Evolutionary conservation across 768 basidiomycete species (phyloP).

Genomic region (Suillus weaverae): DNA sequence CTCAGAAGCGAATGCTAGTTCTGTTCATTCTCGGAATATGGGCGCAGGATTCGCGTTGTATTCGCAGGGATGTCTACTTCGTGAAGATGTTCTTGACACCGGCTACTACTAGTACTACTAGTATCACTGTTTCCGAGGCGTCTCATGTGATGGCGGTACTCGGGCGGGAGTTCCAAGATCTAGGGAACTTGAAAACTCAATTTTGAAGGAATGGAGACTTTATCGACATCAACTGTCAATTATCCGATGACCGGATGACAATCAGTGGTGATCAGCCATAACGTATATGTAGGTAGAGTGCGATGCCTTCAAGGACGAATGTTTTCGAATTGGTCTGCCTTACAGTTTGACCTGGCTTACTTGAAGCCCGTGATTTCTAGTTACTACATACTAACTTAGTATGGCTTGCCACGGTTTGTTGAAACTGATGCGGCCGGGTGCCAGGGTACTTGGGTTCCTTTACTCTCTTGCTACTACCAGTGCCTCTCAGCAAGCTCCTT

Average conservation of each 20-base stretch:
- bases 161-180: neutral
- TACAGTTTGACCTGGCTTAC: too few species aligned
- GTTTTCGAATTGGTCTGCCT: neutral
- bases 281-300: too few species aligned
- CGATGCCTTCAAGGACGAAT: neutral
- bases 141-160: neutral
- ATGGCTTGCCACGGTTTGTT: neutral
- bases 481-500: neutral
- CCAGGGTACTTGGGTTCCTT: neutral
- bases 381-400: too few species aligned
- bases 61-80: too few species aligned
- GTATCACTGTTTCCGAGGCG: neutral
- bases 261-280: too few species aligned
- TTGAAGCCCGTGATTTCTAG: too few species aligned
- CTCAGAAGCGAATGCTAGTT: too few species aligned
- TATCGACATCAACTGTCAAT: neutral
- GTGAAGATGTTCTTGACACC: neutral
- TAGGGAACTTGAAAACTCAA: neutral
- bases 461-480: neutral
- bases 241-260: too few species aligned
- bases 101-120: neutral
- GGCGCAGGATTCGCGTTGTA: too few species aligned
- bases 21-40: too few species aligned
- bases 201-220: conserved; percentile 24
- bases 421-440: neutral